These are phyloP conservation scores for Claviceps sp. DNA, from an alignment of 2,329 filamentous ascomycete genomes.

Conservation along the genomic window DNA sequence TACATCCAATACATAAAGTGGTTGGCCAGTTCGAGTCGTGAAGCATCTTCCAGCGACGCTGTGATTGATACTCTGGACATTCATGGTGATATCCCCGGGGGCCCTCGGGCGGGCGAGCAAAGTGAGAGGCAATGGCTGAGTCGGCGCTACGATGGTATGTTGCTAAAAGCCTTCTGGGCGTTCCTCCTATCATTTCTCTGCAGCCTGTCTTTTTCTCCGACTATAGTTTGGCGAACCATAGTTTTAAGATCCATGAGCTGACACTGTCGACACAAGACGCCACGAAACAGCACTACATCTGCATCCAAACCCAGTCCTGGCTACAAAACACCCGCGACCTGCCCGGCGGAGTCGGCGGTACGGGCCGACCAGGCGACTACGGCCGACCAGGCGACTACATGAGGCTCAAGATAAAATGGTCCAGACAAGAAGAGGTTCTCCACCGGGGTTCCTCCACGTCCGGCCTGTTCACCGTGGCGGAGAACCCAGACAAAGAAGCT, in stretches of 20 bases:
- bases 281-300: background rate
- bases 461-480: constrained; percentile 10
- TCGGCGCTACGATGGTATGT: background rate
- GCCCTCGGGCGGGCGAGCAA: background rate
- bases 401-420: constrained; percentile 9
- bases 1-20: background rate
- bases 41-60: background rate
- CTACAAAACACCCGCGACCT: background rate
- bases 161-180: too few species aligned
- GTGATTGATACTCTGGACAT: background rate
- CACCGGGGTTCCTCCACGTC: constrained; percentile 3
- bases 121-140: background rate
- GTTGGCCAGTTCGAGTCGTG: background rate
- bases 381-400: constrained; percentile 3
- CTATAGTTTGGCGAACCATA: background rate
- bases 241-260: background rate
- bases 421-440: background rate
- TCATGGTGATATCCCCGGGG: too few species aligned
- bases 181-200: background rate
- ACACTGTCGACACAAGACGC: background rate
- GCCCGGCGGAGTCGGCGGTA: background rate
- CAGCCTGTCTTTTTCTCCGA: background rate
- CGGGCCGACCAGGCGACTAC: background rate
- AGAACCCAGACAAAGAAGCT: background rate
- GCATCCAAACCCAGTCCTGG: background rate